Evolutionary conservation across 2,329 filamentous ascomycete genomes (phyloP), one percentile per base, ranked within the genome.

Genomic region (Thielaviopsis populi): DNA sequence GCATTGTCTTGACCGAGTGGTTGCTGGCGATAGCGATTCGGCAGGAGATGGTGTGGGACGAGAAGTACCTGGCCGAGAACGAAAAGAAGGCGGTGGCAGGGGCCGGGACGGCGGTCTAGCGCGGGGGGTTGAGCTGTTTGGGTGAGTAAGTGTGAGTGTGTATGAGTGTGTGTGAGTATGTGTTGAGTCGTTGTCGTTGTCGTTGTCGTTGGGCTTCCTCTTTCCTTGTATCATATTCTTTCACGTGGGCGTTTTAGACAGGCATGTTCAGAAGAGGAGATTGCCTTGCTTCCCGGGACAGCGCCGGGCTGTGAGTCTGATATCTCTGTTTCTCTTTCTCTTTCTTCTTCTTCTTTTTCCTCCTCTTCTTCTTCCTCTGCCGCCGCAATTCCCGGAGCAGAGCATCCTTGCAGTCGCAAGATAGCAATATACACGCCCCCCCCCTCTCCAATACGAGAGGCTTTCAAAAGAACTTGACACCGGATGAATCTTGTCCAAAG

Each of bases 401-500:
- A 4, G 33, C 33, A 37, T 37, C 1, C 5, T 37, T 37, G 33
- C 33, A 37, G 5, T 5, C 33, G 33, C 33, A 8, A 37, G 33
- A 37, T 37, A 10, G 33, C 33, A 37, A 37, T 37, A 37, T 37
- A 37, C 33, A 37, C 33, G 10, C n/a, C n/a, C n/a, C n/a, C n/a
- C n/a, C n/a, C n/a, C n/a, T n/a, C 7, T 19, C 15, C 40, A 15
- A 27, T 17, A n/a, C n/a, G 15, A 10, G 40, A 42, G 22, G 40
- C 22, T 24, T 59, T 85, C 77, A 96, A 73, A 97, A 97, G 77
- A 99, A 97, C 77, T 99, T 99, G 68, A 97, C 90, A 70, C 94
- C 94, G 70, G 88, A 84, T 66, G 89, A 88, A 72, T 92, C 90
- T 63, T 84, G 83, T 41, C 92, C 92, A 76, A 99, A 97, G 30